A percentile compares a stretch with the other conserved stretches of the same genome.
phyloP scores from a whole-genome alignment of 2,329 filamentous ascomycete species.

The Fusarium sp. region DNA sequence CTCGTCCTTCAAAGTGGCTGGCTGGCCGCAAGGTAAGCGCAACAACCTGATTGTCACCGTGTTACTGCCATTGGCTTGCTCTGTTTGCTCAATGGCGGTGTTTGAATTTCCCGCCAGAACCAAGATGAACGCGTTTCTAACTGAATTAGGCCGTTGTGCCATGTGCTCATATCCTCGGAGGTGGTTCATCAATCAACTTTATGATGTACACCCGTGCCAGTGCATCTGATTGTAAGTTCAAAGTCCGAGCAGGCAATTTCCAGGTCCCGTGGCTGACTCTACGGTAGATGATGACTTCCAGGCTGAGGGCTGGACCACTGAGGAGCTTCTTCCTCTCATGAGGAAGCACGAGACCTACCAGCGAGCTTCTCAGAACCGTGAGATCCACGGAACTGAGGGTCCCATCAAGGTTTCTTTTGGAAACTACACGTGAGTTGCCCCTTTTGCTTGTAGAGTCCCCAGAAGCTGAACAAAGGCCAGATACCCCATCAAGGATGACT shows the following conservation, averaged over 20 bases:
- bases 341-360: conserved; percentile 86
- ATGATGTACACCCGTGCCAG: conserved; percentile 64
- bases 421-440: conserved; percentile 68
- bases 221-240: conserved; percentile 39
- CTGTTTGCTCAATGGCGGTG: background rate
- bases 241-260: background rate
- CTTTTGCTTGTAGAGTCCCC: background rate
- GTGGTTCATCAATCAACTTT: conserved; percentile 81
- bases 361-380: conserved; percentile 69
- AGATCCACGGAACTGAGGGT: conserved; percentile 81
- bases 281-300: conserved; percentile 74
- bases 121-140: background rate
- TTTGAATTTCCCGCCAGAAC: background rate
- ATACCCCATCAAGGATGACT: conserved; percentile 86
- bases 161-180: conserved; percentile 77
- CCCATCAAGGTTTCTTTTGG: conserved; percentile 87
- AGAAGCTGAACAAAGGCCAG: background rate
- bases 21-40: conserved; percentile 64
- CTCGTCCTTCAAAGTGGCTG: conserved; percentile 78
- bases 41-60: background rate
- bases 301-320: conserved; percentile 81
- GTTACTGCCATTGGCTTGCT: background rate
- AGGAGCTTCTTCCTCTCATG: conserved; percentile 81
- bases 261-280: background rate
- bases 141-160: conserved; percentile 73